A percentile compares a stretch with the other conserved stretches of the same genome.
Evolutionary conservation across 2,329 filamentous ascomycete genomes (phyloP).

Genomic region (Calcarisporium arbuscula): DNA sequence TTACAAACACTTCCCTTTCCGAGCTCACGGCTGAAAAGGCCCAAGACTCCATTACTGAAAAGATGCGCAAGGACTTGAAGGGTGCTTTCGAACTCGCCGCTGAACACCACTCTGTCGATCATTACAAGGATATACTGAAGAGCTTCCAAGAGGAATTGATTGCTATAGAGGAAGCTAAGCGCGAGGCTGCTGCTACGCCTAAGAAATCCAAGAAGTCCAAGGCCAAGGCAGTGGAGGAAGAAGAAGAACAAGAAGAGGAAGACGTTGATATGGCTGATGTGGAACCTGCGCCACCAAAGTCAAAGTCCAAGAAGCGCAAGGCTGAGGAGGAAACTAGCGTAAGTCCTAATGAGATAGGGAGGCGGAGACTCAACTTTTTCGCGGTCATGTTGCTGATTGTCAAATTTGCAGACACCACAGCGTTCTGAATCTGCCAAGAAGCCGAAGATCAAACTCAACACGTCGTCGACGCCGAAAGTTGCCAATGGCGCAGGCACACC

Average conservation of each 20-base stretch:
- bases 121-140: slow-evolving; percentile 76
- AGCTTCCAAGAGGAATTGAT: slow-evolving; percentile 61
- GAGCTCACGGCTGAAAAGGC: slow-evolving; percentile 71
- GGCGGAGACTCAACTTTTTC: neutral
- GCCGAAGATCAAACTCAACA: slow-evolving; percentile 59
- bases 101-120: slow-evolving; percentile 67
- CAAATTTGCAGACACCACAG: slow-evolving; percentile 42
- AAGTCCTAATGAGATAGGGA: slow-evolving; percentile 11
- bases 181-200: slow-evolving; percentile 32
- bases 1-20: slow-evolving; percentile 74
- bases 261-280: slow-evolving; percentile 57
- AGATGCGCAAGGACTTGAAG: slow-evolving; percentile 73
- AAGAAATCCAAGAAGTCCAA: slow-evolving; percentile 40
- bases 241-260: slow-evolving; percentile 50
- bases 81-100: slow-evolving; percentile 75
- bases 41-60: slow-evolving; percentile 61
- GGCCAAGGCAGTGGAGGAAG: slow-evolving; percentile 43
- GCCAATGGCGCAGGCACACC: slow-evolving; percentile 53
- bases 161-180: slow-evolving; percentile 45
- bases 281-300: slow-evolving; percentile 58
- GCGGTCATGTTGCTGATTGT: slow-evolving; percentile 1
- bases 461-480: slow-evolving; percentile 62
- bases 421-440: slow-evolving; percentile 60
- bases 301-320: slow-evolving; percentile 71
- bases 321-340: slow-evolving; percentile 66